Evolutionary conservation across 148 eudicot species (phyloP), one percentile per base, ranked within the genome.

Genomic region (Rhododendron henanense): DNA sequence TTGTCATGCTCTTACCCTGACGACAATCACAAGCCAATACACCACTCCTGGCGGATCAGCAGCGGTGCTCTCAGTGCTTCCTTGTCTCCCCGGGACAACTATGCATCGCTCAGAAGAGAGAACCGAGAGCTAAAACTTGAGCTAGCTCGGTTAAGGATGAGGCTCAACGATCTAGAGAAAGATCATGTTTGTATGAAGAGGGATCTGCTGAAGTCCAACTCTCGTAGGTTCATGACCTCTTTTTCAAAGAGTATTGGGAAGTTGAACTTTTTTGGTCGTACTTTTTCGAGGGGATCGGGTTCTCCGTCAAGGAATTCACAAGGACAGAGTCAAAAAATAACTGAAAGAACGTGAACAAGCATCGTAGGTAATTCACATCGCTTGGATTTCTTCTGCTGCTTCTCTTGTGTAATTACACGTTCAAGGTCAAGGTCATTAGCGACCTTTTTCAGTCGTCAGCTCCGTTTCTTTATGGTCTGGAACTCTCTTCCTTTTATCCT

Each of bases 11-110:
- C 97, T 21, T 87, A 91, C 76, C 94, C 95, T 0, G 98, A 93
- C 1, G 98, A 94, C 35, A 95, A 93, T 28, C 90, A 76, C 74
- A 93, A 94, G 89, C 97, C 97, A 10, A 89, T 91, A 89, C 94
- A 95, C 77, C 94, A 92, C 78, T 95, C 99, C 2, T 97, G 98
- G 99, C 90, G 99, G 75, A 93, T 95, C 85, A 93, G 91, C 81
- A 96, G 99, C 50, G 99, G 99, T 7, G 99, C 95, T 65, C 91
- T 93, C 18, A 95, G 98, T 90, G 98, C 99, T 80, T 93, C 99
- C 4, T 91, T 95, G 95, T 97, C 98, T 88, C 99, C 98, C 8
- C 88, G 94, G 77, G 99, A 97, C 86, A 97, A 94, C 86, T 97
- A 94, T 28, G 98, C 99, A 7, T 95, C 98, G 21, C 87, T 95